A percentile compares a stretch with the other conserved stretches of the same genome.
Conservation (phyloP, 306 rosid species). For the Prunus fruticosa region DNA sequence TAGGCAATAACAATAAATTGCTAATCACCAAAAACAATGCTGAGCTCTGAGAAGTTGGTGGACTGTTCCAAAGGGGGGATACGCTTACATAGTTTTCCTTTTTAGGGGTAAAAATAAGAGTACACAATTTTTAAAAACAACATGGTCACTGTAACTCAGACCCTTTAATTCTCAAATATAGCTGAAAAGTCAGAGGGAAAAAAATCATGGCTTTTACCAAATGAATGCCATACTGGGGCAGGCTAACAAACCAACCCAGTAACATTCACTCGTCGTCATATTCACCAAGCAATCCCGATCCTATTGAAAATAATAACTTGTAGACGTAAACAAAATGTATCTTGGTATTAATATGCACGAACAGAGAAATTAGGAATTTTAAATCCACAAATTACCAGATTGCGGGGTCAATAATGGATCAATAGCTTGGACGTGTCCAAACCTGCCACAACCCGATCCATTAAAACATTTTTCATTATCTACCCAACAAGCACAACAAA, state of each 20-base stretch:
- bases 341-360: neutral
- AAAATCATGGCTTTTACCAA: neutral
- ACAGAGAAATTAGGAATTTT: neutral
- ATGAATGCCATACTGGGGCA: neutral
- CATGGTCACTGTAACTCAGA: neutral
- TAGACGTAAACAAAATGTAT: neutral
- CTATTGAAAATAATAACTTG: neutral
- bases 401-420: constrained; percentile 16
- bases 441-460: constrained; percentile 26
- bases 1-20: neutral
- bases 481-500: neutral
- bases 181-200: neutral
- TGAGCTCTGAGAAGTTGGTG: too few species aligned
- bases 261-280: neutral
- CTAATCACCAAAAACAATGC: neutral
- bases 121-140: neutral
- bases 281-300: neutral
- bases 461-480: neutral
- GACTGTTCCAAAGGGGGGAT: neutral
- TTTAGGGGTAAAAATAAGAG: neutral
- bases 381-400: constrained; percentile 8
- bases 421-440: constrained; percentile 11
- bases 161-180: neutral
- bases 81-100: neutral
- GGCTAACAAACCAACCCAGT: neutral